Conservation (phyloP, 345 rosid genomes). For the Barbarea vulgaris region DNA sequence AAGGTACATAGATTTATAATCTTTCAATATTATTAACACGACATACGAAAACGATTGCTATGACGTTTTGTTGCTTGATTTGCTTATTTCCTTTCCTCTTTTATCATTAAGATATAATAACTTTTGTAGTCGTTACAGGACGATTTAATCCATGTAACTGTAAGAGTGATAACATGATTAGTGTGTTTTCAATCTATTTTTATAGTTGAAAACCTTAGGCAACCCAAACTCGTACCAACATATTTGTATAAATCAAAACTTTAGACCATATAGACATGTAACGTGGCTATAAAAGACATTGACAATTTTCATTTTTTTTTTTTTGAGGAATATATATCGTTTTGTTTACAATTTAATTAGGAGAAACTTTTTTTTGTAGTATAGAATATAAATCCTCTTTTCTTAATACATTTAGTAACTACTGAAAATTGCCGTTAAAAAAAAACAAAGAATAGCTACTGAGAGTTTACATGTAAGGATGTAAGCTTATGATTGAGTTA, state of each 20-base stretch:
- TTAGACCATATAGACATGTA: background rate
- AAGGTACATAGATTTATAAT: slow-evolving; percentile 11
- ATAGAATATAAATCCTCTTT: background rate
- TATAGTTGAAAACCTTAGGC: background rate
- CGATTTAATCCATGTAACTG: background rate
- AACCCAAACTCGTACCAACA: background rate
- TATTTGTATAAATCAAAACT: background rate
- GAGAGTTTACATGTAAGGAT: background rate
- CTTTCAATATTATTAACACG: background rate
- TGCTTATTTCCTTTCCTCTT: background rate
- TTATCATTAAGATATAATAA: background rate
- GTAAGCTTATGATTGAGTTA: background rate
- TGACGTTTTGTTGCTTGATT: slow-evolving; percentile 22
- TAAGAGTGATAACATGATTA: background rate
- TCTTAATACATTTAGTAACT: no score
- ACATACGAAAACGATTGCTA: slow-evolving; percentile 18
- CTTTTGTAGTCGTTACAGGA: background rate
- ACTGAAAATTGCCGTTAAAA: no score
- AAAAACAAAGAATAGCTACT: background rate
- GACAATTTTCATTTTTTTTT: background rate
- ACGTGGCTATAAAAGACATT: background rate
- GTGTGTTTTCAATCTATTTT: background rate
- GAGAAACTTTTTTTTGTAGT: background rate
- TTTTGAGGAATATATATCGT: background rate
- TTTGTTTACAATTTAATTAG: background rate